Base-by-base conservation (phyloP, 768 basidiomycete species). In the Boletellus emodensis region DNA sequence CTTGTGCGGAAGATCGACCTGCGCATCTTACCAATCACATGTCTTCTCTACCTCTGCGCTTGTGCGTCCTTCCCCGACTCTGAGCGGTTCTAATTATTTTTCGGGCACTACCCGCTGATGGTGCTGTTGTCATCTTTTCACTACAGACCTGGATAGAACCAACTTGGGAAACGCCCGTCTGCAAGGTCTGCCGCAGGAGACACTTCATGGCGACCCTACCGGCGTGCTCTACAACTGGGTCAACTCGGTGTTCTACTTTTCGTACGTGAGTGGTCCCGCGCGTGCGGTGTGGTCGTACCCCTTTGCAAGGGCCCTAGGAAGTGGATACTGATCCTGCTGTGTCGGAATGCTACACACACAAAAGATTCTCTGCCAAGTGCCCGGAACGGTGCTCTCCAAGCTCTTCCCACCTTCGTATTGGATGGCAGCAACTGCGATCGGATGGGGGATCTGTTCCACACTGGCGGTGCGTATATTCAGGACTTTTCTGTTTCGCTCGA, bases 121-220 rank as follows among this genome's bases (percentile, higher is more conserved):
- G 24, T 7, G 24, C 24, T 7, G 5, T 4, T 7, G 24, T 26
- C 24, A 4, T 4, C 24, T 30, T 30, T 30, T 30, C 30, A 30
- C 4, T 30, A 22, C 26, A 71, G 67, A 81, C 61, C 69, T 92
- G 51, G 89, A 90, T 60, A 78, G 90, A 52, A 82, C 81, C 6
- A 90, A 90, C 57, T 63, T 90, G 35, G 88, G 88, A 10, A 90
- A 90, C 63, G 89, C 89, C 22, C 78, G 87, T 50, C 70, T 90
- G 17, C 85, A 86, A 69, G 83, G 85, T n/a, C 72, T 91, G 3
- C 76, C 83, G 6, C 66, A 82, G 32, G 84, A 90, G 57, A 69
- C 72, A 10, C 78, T 90, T 9, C 72, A 75, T 8, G 86, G 87
- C 7, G 88, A 90, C 61, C 77, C 76, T 2, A 81, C 79, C 0